Evolutionary conservation across 345 rosid species (phyloP).

Genomic region (Eucalyptus curtisii): DNA sequence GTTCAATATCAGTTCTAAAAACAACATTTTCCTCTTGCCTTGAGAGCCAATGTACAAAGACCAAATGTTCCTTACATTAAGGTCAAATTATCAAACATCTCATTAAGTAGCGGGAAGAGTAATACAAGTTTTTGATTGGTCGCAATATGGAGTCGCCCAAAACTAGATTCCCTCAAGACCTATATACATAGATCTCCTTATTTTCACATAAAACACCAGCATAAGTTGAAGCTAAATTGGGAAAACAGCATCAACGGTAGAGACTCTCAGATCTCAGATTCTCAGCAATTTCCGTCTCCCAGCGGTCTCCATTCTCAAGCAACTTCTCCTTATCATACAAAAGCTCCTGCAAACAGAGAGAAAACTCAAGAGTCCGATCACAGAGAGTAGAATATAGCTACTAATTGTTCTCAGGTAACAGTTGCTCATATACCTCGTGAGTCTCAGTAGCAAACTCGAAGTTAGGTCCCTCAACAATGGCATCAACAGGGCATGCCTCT

Average conservation of each 20-base stretch:
- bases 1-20: background rate
- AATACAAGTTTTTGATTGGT: background rate
- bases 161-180: slow-evolving; percentile 2
- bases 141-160: background rate
- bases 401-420: background rate
- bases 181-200: slow-evolving; percentile 6
- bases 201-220: background rate
- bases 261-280: slow-evolving; percentile 95
- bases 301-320: slow-evolving; percentile 91
- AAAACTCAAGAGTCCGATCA: background rate
- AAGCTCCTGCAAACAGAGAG: slow-evolving; percentile 49
- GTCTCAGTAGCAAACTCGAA: slow-evolving; percentile 96
- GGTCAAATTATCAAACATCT: background rate
- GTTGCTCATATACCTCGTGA: slow-evolving; percentile 50
- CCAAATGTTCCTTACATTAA: background rate
- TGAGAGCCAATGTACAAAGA: background rate
- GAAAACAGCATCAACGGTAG: slow-evolving; percentile 42
- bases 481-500: slow-evolving; percentile 99
- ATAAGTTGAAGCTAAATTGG: background rate
- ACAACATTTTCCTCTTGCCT: background rate
- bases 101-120: background rate
- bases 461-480: slow-evolving; percentile 97
- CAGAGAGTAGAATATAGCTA: background rate
- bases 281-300: slow-evolving; percentile 98
- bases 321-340: slow-evolving; percentile 93